Conservation (phyloP, 352 stramenopile species). For the Pythium insidiosum region DNA sequence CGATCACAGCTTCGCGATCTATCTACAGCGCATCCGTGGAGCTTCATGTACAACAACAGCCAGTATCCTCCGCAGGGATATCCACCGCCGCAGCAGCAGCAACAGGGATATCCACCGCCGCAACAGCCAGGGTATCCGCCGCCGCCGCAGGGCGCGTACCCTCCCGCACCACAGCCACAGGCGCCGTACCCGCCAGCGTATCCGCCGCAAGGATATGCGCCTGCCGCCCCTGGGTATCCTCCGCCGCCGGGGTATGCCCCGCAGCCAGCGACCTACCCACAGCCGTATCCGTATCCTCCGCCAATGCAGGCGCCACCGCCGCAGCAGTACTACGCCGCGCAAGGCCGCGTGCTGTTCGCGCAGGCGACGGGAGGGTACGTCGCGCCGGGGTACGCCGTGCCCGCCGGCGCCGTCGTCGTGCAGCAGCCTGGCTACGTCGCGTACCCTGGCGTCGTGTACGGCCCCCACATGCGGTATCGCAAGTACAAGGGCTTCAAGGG, state of each 20-base stretch:
- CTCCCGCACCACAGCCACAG: no score
- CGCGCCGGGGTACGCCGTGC: slow-evolving; percentile 24
- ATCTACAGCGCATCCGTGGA: no score
- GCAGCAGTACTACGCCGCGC: slow-evolving; percentile 58
- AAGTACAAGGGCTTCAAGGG: slow-evolving; percentile 35
- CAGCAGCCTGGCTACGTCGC: slow-evolving; percentile 49
- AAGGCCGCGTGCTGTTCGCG: slow-evolving; percentile 61
- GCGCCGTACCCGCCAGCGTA: no score
- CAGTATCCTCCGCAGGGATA: slow-evolving; percentile 8
- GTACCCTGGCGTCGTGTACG: slow-evolving; percentile 53
- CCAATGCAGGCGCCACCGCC: slow-evolving; percentile 17
- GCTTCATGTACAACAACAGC: slow-evolving; percentile 20
- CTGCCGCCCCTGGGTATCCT: slow-evolving; percentile 34
- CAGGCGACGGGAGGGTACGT: slow-evolving; percentile 40
- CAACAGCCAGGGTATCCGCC: slow-evolving; percentile 4
- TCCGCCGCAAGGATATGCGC: slow-evolving; percentile 18
- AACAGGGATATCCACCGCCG: slow-evolving; percentile 15
- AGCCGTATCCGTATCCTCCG: slow-evolving; percentile 5
- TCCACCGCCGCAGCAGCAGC: slow-evolving; percentile 12
- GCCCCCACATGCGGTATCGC: slow-evolving; percentile 31
- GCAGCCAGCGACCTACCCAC: slow-evolving; percentile 27
- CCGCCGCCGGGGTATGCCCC: slow-evolving; percentile 20
- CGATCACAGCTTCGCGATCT: no score
- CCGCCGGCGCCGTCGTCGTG: slow-evolving; percentile 4
- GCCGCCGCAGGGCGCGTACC: slow-evolving; percentile 15